Evolutionary conservation across 140 eudicot genomes (phyloP).

Genomic region (Ambrosia hybrid): DNA sequence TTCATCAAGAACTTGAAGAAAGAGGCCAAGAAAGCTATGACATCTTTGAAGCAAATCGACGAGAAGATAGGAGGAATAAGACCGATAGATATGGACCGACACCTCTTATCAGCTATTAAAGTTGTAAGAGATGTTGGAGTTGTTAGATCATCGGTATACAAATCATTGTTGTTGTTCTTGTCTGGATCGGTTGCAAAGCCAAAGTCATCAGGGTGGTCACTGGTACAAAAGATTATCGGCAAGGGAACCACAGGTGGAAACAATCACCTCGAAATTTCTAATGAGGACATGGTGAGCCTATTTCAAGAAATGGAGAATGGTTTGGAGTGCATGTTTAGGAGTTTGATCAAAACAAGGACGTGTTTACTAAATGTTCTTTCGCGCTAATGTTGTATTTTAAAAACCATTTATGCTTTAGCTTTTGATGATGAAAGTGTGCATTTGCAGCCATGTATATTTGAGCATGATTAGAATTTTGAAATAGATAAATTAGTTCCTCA

Average conservation of each 20-base stretch:
- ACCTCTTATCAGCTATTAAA: constrained; percentile 42
- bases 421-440: constrained; percentile 36
- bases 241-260: constrained; percentile 24
- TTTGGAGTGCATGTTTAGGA: constrained; percentile 45
- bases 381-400: constrained; percentile 22
- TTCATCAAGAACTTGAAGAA: constrained; percentile 54
- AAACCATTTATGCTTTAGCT: neutral
- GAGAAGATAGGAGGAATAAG: constrained; percentile 16
- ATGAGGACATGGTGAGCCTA: constrained; percentile 32
- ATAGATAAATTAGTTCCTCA: constrained; percentile 3
- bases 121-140: constrained; percentile 56
- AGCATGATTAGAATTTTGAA: constrained; percentile 11
- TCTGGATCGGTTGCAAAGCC: constrained; percentile 42
- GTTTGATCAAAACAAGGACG: constrained; percentile 40
- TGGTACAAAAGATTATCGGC: constrained; percentile 43
- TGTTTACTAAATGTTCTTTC: constrained; percentile 45
- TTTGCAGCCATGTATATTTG: constrained; percentile 33
- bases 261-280: constrained; percentile 26
- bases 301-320: constrained; percentile 49
- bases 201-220: constrained; percentile 49
- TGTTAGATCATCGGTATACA: constrained; percentile 43
- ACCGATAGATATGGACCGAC: constrained; percentile 31
- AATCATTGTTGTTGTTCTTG: constrained; percentile 43
- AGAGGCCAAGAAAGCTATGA: constrained; percentile 35
- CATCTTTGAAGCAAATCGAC: constrained; percentile 46